These are phyloP conservation scores for Solanum medicagineum DNA, from an alignment of 257 asterid species.

Conservation along the genomic window DNA sequence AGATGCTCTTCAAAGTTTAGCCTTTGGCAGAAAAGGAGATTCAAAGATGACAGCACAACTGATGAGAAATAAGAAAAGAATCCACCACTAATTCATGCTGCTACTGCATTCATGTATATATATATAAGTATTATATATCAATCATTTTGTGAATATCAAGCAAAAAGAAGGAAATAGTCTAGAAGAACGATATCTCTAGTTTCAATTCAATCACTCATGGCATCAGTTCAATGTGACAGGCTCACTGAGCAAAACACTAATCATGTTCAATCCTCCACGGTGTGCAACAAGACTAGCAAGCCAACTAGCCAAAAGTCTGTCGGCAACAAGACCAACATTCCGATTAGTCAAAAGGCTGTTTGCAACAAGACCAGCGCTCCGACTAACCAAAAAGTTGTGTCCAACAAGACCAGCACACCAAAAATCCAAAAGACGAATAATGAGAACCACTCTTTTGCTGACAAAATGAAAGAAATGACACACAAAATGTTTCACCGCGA, in stretches of 20 bases:
- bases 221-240: background rate
- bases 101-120: background rate
- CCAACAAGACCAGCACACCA: background rate
- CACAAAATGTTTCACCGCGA: slow-evolving; percentile 4
- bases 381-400: background rate
- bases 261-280: background rate
- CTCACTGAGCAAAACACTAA: background rate
- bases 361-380: background rate
- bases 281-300: background rate
- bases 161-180: background rate
- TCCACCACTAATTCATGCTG: background rate
- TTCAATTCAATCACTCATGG: background rate
- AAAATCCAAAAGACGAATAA: slow-evolving; percentile 1
- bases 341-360: background rate
- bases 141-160: background rate
- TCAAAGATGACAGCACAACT: background rate
- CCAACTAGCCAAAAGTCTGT: background rate
- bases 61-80: background rate
- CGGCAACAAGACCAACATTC: background rate
- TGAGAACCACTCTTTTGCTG: background rate
- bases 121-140: background rate
- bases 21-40: slow-evolving; percentile 1
- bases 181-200: background rate
- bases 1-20: slow-evolving; percentile 4
- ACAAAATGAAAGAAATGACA: slow-evolving; percentile 2